Conservation (phyloP, 768 basidiomycete species). For the Amanita muscaria region DNA sequence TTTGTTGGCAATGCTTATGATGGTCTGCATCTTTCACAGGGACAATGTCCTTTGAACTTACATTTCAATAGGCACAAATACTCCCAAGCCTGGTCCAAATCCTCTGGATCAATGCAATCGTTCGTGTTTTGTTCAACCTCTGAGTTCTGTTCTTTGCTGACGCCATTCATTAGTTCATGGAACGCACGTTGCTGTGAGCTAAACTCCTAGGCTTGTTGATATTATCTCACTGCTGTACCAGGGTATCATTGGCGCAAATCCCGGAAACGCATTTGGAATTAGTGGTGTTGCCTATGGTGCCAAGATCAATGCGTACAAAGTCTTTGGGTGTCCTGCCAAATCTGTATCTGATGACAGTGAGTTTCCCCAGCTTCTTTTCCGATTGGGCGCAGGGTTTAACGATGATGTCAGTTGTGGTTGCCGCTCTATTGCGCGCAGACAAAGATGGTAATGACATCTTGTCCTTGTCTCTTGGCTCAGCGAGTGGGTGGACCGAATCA, state of each 20-base stretch:
- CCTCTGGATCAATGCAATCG: conserved; percentile 8
- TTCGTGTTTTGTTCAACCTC: background rate
- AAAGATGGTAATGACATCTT: conserved; percentile 53
- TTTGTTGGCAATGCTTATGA: conserved; percentile 33
- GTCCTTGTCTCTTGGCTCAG: conserved; percentile 55
- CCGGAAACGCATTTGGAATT: conserved; percentile 53
- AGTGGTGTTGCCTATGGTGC: conserved; percentile 63
- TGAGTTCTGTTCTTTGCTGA: background rate
- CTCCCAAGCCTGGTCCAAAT: background rate
- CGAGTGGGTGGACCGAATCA: conserved; percentile 56
- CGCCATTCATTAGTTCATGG: conserved; percentile 1
- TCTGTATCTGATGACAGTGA: conserved; percentile 42
- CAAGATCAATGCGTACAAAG: conserved; percentile 42
- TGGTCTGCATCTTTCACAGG: conserved; percentile 13
- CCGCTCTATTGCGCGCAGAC: conserved; percentile 42
- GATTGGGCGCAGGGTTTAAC: no score
- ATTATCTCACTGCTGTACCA: no score
- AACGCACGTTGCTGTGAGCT: conserved; percentile 8
- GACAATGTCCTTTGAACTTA: background rate
- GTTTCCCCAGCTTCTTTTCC: conserved; percentile 12
- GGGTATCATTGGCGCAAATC: conserved; percentile 57
- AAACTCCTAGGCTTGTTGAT: no score
- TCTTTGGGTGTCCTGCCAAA: conserved; percentile 56
- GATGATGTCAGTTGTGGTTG: conserved; percentile 26
- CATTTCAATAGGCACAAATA: conserved; percentile 1